Evolutionary conservation across 108 stramenopile genomes (phyloP), one percentile per base, ranked within the genome.

Genomic region (Nitzschia inconspicua): DNA sequence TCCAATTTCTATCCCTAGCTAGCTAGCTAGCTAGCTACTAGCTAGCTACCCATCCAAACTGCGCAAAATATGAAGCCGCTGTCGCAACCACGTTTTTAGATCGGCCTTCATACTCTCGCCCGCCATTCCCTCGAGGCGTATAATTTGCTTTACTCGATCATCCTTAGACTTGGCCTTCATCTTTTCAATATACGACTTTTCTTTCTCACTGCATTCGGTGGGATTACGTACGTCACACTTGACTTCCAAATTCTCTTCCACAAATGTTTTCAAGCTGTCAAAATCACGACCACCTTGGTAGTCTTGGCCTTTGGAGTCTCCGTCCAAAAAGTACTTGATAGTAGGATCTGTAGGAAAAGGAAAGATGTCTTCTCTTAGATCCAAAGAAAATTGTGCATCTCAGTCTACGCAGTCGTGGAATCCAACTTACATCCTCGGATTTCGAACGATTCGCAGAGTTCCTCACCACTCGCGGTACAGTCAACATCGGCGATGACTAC

Each of bases 401-500:
- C 27, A 2, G 3, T 44, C 23, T 20, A 25, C n/a, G 58, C n/a
- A 59, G 23, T 59, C 46, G 42, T 4, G 16, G 2, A 61, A 58
- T 1, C 20, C 7, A 19, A 35, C 63, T 52, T 63, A 63, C 63
- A 85, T 32, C 84, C 84, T 1, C 44, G 48, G 6, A 85, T 69
- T 26, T 63, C 81, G 60, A 75, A 68, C 35, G 75, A 19, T 25
- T 75, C 42, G 36, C 86, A 88, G 9, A 88, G 36, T n/a, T 70
- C 67, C 22, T 84, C 50, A 9, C 66, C 75, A 7, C 47, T 42
- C 1, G 49, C 79, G 4, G 80, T 85, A 66, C 86, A 88, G 46
- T 88, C 83, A 14, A 70, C 86, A 24, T 82, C 84, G 18, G 69
- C 86, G 52, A 88, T 85, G 2, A 83, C 22, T 0, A 88, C 83